Evolutionary conservation across 495 filamentous ascomycete genomes (phyloP).

Genomic region (Beverwykella pulmonaria): DNA sequence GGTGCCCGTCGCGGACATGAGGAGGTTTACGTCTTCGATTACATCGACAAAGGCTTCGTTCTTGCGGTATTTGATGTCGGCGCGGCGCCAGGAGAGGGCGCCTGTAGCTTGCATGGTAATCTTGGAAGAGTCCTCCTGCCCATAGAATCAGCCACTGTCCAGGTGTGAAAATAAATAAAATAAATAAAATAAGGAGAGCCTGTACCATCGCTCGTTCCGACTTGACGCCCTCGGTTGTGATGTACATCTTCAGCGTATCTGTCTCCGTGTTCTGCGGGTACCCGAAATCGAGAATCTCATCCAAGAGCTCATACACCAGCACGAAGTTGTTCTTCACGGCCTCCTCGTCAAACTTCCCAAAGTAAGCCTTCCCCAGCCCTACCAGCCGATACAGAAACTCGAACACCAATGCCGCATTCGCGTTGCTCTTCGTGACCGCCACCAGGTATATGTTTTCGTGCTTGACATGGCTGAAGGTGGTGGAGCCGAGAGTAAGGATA

Average conservation of each 20-base stretch:
- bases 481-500: conserved; percentile 94
- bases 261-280: conserved; percentile 99
- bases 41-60: conserved; percentile 58
- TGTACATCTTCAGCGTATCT: conserved; percentile 99
- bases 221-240: conserved; percentile 98
- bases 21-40: conserved; percentile 97
- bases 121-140: conserved; percentile 81
- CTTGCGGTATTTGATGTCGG: conserved; percentile 98
- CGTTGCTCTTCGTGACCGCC: conserved; percentile 98
- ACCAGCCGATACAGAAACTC: conserved; percentile 96
- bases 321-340: conserved; percentile 99
- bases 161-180: neutral
- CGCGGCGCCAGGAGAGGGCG: conserved; percentile 92
- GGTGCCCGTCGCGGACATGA: conserved; percentile 95
- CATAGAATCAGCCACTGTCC: conserved; percentile 10
- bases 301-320: conserved; percentile 94
- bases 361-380: conserved; percentile 89
- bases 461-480: conserved; percentile 98
- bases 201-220: conserved; percentile 76
- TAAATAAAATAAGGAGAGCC: neutral
- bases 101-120: conserved; percentile 99
- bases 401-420: conserved; percentile 97
- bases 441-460: conserved; percentile 99
- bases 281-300: conserved; percentile 98
- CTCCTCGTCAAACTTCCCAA: conserved; percentile 99